A percentile compares a stretch with the other conserved stretches of the same genome.
Evolutionary conservation across 2,329 filamentous ascomycete genomes (phyloP).

Genomic region (Aspergillus ochraceus): DNA sequence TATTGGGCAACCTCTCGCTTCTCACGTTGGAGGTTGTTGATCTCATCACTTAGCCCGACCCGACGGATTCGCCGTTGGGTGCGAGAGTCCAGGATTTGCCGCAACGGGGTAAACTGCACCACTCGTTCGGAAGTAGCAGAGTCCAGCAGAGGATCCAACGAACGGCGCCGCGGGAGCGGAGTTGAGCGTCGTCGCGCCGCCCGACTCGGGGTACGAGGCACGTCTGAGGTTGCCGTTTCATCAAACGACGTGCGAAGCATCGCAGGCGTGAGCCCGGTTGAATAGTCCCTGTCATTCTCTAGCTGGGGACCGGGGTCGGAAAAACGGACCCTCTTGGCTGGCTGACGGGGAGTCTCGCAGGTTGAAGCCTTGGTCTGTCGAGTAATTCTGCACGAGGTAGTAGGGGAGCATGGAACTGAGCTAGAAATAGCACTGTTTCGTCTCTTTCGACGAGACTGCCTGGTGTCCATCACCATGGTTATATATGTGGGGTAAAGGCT

Average conservation of each 20-base stretch:
- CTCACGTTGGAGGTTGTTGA: slow-evolving; percentile 45
- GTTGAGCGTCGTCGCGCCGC: slow-evolving; percentile 34
- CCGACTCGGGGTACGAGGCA: slow-evolving; percentile 29
- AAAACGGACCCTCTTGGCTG: slow-evolving; percentile 47
- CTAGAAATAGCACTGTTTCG: slow-evolving; percentile 21
- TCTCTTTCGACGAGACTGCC: slow-evolving; percentile 28
- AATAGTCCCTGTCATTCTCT: slow-evolving; percentile 20
- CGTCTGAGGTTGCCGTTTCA: slow-evolving; percentile 23
- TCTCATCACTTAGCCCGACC: slow-evolving; percentile 48
- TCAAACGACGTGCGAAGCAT: slow-evolving; percentile 41
- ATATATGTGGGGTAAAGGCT: not conserved
- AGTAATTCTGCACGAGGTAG: slow-evolving; percentile 5
- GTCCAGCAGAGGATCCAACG: slow-evolving; percentile 21
- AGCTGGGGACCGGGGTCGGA: slow-evolving; percentile 42
- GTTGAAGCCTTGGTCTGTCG: slow-evolving; percentile 2
- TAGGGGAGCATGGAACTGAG: slow-evolving; percentile 1
- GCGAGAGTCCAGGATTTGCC: slow-evolving; percentile 44
- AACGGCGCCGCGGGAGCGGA: slow-evolving; percentile 27
- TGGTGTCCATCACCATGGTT: slow-evolving; percentile 24
- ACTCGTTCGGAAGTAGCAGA: slow-evolving; percentile 27
- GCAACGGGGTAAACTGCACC: slow-evolving; percentile 48
- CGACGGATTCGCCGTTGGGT: slow-evolving; percentile 46
- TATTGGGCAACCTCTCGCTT: slow-evolving; percentile 31
- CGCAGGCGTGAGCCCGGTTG: slow-evolving; percentile 48
- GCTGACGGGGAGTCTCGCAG: slow-evolving; percentile 31